phyloP scores from a whole-genome alignment of 352 stramenopile species.

The Phytophthora capsici region DNA sequence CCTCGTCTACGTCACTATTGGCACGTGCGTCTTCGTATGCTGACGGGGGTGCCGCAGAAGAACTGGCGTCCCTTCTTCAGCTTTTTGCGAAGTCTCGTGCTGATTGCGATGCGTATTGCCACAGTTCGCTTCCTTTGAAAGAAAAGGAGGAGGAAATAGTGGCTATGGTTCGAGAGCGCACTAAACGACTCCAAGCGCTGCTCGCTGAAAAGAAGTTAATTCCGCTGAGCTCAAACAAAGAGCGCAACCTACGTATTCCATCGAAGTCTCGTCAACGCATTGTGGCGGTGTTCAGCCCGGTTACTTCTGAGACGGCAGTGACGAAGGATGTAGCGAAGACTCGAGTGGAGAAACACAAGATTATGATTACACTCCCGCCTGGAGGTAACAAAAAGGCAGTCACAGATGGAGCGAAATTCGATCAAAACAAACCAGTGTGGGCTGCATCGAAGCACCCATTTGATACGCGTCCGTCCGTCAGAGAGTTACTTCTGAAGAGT shows the following conservation, averaged over 20 bases:
- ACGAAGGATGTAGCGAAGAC: constrained; percentile 63
- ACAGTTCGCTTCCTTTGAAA: constrained; percentile 56
- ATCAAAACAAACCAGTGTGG: constrained; percentile 69
- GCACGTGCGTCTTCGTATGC: constrained; percentile 1
- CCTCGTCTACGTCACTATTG: constrained; percentile 7
- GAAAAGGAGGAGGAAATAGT: constrained; percentile 88
- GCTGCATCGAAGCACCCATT: constrained; percentile 83
- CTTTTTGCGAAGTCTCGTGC: constrained; percentile 69
- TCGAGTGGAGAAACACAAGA: constrained; percentile 87
- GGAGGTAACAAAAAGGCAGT: constrained; percentile 88
- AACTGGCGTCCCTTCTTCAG: constrained; percentile 65
- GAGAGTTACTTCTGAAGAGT: constrained; percentile 85
- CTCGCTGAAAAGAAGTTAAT: constrained; percentile 77
- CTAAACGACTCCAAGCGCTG: constrained; percentile 69
- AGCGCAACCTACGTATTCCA: constrained; percentile 81
- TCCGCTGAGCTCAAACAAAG: constrained; percentile 66
- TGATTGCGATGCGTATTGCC: constrained; percentile 79
- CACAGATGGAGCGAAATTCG: constrained; percentile 58
- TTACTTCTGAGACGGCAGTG: constrained; percentile 38
- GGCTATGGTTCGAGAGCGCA: constrained; percentile 75
- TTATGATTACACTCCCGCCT: constrained; percentile 87
- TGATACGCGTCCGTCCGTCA: constrained; percentile 75
- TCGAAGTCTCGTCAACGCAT: constrained; percentile 81
- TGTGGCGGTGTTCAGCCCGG: constrained; percentile 78
- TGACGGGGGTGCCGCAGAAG: constrained; percentile 41